These are phyloP conservation scores for Xylaria sp. DNA, from an alignment of 2,329 filamentous ascomycete species.

Conservation along the genomic window DNA sequence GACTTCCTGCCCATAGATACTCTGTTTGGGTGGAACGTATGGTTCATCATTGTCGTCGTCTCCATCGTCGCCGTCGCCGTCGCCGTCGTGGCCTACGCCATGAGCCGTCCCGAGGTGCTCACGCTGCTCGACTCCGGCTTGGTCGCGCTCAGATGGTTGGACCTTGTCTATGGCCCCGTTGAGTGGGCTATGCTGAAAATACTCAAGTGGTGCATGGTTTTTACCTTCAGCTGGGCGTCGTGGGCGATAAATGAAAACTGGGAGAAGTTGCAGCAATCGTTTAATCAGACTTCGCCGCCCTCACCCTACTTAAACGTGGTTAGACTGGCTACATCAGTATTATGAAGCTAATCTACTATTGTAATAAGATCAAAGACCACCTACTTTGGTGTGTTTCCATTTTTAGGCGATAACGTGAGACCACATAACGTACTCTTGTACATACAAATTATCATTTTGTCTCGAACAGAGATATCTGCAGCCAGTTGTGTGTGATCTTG, in stretches of 20 bases:
- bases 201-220: conserved; percentile 19
- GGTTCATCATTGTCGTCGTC: conserved; percentile 38
- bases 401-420: no score
- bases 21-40: conserved; percentile 39
- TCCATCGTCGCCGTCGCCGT: conserved; percentile 27
- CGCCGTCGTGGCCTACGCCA: conserved; percentile 23
- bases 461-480: neutral
- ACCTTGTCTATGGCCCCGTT: conserved; percentile 36
- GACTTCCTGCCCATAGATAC: conserved; percentile 38
- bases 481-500: no score
- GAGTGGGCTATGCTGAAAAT: conserved; percentile 30
- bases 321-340: no score
- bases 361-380: neutral
- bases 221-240: conserved; percentile 13
- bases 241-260: no score
- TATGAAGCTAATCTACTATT: no score
- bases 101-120: conserved; percentile 34
- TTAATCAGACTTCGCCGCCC: no score
- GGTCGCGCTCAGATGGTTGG: conserved; percentile 38
- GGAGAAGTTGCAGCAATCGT: no score
- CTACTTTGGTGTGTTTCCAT: no score
- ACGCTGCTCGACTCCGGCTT: conserved; percentile 41
- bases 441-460: neutral
- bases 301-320: no score
- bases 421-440: no score